These are phyloP conservation scores for Hymenoscyphus infarciens DNA, from an alignment of 2,329 filamentous ascomycete genomes.

Conservation along the genomic window DNA sequence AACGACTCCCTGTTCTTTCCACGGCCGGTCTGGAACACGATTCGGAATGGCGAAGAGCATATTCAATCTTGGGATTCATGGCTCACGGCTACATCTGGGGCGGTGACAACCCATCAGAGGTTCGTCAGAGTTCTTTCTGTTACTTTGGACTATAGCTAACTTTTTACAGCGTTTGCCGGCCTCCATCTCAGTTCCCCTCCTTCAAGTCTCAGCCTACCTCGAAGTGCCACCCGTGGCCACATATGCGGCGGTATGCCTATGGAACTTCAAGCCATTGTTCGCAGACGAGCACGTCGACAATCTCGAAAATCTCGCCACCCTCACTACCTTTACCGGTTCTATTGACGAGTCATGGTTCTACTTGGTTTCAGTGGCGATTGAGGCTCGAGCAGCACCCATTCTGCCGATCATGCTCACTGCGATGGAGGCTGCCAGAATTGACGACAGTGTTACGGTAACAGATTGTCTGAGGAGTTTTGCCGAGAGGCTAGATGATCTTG, in stretches of 20 bases:
- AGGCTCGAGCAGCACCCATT: conserved; percentile 83
- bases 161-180: conserved; percentile 59
- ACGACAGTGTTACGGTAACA: conserved; percentile 68
- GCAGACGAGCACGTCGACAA: conserved; percentile 75
- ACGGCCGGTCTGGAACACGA: conserved; percentile 78
- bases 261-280: conserved; percentile 96
- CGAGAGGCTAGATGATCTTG: conserved; percentile 82
- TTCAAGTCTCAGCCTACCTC: conserved; percentile 71
- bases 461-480: conserved; percentile 77
- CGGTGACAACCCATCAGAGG: conserved; percentile 76
- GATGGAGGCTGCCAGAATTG: conserved; percentile 71
- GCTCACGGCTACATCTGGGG: conserved; percentile 96
- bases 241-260: conserved; percentile 86
- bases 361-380: conserved; percentile 89
- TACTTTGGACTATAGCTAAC: conserved; percentile 18
- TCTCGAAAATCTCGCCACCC: conserved; percentile 81
- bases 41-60: conserved; percentile 90
- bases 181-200: conserved; percentile 76
- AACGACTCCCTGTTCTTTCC: conserved; percentile 77
- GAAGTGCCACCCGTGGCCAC: conserved; percentile 91
- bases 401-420: conserved; percentile 86
- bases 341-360: conserved; percentile 99
- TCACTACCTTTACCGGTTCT: conserved; percentile 89
- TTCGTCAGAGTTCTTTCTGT: conserved; percentile 33
- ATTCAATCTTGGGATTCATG: conserved; percentile 86